phyloP scores from a whole-genome alignment of 139 green algal species.

The Marvania coccoides region DNA sequence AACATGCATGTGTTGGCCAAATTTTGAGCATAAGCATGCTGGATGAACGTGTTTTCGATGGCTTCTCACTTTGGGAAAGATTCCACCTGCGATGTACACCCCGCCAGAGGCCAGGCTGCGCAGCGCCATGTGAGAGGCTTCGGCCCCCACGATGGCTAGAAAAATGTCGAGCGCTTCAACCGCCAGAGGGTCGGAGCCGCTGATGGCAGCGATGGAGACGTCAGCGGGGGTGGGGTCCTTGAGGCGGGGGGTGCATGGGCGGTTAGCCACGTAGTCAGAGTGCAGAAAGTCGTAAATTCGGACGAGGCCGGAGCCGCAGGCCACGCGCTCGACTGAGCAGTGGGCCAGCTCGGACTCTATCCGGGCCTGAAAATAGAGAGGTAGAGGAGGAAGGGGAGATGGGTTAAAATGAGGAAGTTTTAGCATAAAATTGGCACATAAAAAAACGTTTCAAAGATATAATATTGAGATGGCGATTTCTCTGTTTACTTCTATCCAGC shows the following conservation, averaged over 20 bases:
- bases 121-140: conserved; percentile 69
- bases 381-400: no score
- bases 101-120: conserved; percentile 68
- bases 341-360: conserved; percentile 57
- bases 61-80: conserved; percentile 62
- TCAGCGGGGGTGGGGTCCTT: conserved; percentile 22
- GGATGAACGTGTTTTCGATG: no score
- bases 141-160: conserved; percentile 75
- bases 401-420: no score
- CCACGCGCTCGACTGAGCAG: conserved; percentile 59
- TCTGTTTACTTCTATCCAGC: no score
- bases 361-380: no score
- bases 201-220: conserved; percentile 54
- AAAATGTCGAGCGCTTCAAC: conserved; percentile 86
- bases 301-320: conserved; percentile 75
- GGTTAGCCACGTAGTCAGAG: conserved; percentile 35
- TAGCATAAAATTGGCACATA: no score
- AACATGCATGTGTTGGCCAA: no score
- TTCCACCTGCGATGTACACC: conserved; percentile 86
- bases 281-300: conserved; percentile 89
- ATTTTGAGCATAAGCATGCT: no score
- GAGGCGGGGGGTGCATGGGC: background rate
- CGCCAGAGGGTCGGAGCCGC: conserved; percentile 46
- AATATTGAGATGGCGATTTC: no score
- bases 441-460: no score